phyloP scores from a whole-genome alignment of 2,329 filamentous ascomycete species.

The Beauveria brongniartii region DNA sequence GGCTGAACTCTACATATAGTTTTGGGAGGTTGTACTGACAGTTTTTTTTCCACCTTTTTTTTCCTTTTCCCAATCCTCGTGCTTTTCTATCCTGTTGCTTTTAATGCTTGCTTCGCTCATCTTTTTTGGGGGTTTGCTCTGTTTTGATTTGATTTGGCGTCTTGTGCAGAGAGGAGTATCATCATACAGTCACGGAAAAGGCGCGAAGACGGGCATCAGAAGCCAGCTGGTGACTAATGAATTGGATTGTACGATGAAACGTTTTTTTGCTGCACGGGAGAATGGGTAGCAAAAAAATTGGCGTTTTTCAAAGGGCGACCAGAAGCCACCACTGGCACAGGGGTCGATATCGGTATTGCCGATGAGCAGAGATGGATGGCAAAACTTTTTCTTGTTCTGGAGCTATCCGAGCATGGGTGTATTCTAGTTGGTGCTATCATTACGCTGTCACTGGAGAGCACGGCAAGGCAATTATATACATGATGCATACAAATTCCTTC shows the following conservation, averaged over 20 bases:
- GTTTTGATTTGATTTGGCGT: not conserved
- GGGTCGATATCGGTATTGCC: not conserved
- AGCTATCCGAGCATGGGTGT: not conserved
- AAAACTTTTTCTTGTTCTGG: not conserved
- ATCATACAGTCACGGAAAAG: not conserved
- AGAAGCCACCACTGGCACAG: not conserved
- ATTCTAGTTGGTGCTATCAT: constrained; percentile 1
- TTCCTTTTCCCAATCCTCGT: not conserved
- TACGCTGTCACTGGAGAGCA: not conserved
- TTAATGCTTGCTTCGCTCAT: not conserved
- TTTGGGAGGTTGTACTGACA: not conserved
- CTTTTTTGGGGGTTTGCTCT: not conserved
- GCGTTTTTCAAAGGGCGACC: not conserved
- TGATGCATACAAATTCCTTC: not conserved
- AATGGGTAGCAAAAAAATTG: not conserved
- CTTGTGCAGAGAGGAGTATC: not conserved
- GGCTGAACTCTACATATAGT: not conserved
- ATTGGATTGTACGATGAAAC: not conserved
- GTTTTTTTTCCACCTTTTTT: not conserved
- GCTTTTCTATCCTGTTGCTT: not conserved
- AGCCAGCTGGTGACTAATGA: not conserved
- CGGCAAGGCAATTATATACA: not conserved
- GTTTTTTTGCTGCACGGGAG: not conserved
- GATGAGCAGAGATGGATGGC: not conserved
- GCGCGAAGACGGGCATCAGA: not conserved